These are phyloP conservation scores for Raphidocelis subcapitata DNA, from an alignment of 139 green algal genomes.

Conservation along the genomic window DNA sequence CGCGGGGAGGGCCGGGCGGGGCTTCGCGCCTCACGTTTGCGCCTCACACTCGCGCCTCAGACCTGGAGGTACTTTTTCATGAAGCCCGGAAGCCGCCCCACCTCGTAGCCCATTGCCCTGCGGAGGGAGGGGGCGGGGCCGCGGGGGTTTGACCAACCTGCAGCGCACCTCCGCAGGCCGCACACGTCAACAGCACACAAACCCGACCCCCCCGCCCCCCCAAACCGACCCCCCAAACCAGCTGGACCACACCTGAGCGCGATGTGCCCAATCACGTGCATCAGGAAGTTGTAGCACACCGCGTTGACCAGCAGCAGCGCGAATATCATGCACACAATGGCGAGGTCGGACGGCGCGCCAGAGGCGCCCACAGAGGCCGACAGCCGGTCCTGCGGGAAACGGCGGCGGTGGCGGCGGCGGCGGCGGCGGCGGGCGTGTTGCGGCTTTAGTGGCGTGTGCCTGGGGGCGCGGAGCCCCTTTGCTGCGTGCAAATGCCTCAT, in stretches of 20 bases:
- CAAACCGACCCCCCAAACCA: too few relatives aligned
- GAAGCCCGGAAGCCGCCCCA: constrained; percentile 46
- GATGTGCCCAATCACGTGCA: constrained; percentile 74
- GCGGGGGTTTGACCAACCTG: too few relatives aligned
- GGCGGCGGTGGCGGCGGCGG: background rate
- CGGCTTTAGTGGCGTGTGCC: background rate
- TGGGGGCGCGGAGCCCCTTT: too few relatives aligned
- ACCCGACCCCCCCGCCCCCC: too few relatives aligned
- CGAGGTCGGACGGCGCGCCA: constrained; percentile 49
- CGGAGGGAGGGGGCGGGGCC: too few relatives aligned
- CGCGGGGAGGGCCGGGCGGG: too few relatives aligned
- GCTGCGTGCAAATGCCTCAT: too few relatives aligned
- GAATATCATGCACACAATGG: constrained; percentile 55
- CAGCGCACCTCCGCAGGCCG: too few relatives aligned
- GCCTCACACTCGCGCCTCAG: too few relatives aligned
- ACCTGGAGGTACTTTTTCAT: constrained; percentile 49
- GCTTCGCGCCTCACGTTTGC: too few relatives aligned
- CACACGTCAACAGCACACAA: too few relatives aligned
- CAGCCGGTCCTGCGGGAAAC: constrained; percentile 60
- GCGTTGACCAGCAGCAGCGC: constrained; percentile 68
- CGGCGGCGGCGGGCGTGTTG: background rate
- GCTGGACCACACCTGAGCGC: constrained; percentile 36
- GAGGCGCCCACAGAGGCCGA: constrained; percentile 44
- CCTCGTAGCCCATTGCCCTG: constrained; percentile 45
- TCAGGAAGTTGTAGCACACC: constrained; percentile 62